These are phyloP conservation scores for Pseudocercospora fuligena DNA, from an alignment of 2,329 filamentous ascomycete species.

Conservation along the genomic window DNA sequence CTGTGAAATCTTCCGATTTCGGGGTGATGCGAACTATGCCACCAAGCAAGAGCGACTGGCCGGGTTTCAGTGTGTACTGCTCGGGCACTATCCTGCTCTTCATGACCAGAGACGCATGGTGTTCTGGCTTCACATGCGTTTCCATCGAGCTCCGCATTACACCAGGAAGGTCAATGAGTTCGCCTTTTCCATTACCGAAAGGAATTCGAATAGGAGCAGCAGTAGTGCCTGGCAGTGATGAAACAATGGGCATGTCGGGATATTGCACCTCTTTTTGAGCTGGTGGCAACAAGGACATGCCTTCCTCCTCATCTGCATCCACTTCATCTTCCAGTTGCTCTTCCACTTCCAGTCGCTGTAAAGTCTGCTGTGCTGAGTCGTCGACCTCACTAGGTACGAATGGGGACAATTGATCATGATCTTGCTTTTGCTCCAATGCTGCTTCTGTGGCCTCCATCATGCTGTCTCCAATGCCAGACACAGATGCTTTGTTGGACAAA, in stretches of 20 bases:
- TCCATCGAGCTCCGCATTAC: slow-evolving; percentile 76
- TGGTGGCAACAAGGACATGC: slow-evolving; percentile 70
- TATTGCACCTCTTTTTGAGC: slow-evolving; percentile 73
- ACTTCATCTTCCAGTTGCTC: slow-evolving; percentile 18
- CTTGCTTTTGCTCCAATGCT: neutral
- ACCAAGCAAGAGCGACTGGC: slow-evolving; percentile 77
- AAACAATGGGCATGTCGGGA: slow-evolving; percentile 84
- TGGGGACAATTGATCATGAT: neutral
- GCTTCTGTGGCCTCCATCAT: slow-evolving; percentile 14
- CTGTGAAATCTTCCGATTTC: slow-evolving; percentile 63
- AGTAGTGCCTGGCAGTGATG: slow-evolving; percentile 86
- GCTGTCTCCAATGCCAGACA: slow-evolving; percentile 12
- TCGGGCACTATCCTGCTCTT: slow-evolving; percentile 72
- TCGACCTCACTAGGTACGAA: neutral
- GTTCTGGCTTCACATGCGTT: slow-evolving; percentile 68
- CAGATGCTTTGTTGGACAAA: neutral
- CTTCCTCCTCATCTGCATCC: slow-evolving; percentile 35
- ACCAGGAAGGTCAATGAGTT: slow-evolving; percentile 91
- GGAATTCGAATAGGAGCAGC: slow-evolving; percentile 92
- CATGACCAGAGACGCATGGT: slow-evolving; percentile 77
- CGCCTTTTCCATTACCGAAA: slow-evolving; percentile 83
- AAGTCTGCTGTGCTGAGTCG: neutral
- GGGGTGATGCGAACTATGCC: slow-evolving; percentile 89
- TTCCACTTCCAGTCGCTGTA: slow-evolving; percentile 2
- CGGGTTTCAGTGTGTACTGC: slow-evolving; percentile 73